Base-by-base conservation (phyloP, 257 asterid genomes). In the Forsythia suspensa region DNA sequence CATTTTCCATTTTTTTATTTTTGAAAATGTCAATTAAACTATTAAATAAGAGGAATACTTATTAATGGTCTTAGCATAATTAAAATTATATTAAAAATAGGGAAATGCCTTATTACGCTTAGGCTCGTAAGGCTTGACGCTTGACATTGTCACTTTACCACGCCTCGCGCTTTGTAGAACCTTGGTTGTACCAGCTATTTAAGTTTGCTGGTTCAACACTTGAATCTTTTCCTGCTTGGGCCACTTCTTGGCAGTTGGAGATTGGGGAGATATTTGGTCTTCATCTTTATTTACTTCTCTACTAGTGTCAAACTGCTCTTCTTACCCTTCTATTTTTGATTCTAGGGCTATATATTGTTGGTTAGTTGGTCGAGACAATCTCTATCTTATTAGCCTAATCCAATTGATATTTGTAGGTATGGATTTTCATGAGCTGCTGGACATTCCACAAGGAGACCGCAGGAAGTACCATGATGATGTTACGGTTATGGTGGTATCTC, bases 401-500 rank as follows among this genome's bases (percentile, higher is more conserved):
- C n/a, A 83, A 72, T 9, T 76, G 9, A 48, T 59, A 75, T 48
- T 51, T 68, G 83, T 92, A 92, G 98, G 98, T 76, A 90, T 92
- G 98, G 97, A 89, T 80, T 90, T 91, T 82, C 98, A 95, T 81
- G 98, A 95, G 85, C 91, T 95, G 82, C 86, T 95, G 83, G 98
- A 95, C 81, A 95, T 95, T 78, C 98, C 98, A 51, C 97, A 91
- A 80, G 98, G 98, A 24, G 98, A 95, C 78, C 97, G 98, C 40
- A 83, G 98, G 79, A 95, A 95, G 87, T 95, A 95, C 88, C 97
- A 95, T 82, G 98, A 95, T 20, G 98, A 95, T 76, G 98, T 95
- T 55, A 95, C 97, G n/a, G 98, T 95, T 66, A 95, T 95, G 98
- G 97, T 95, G 83, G 90, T 95, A 80, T 95, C 98, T 29, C 98